Conservation (phyloP, 345 rosid genomes). For the Salix brachista region DNA sequence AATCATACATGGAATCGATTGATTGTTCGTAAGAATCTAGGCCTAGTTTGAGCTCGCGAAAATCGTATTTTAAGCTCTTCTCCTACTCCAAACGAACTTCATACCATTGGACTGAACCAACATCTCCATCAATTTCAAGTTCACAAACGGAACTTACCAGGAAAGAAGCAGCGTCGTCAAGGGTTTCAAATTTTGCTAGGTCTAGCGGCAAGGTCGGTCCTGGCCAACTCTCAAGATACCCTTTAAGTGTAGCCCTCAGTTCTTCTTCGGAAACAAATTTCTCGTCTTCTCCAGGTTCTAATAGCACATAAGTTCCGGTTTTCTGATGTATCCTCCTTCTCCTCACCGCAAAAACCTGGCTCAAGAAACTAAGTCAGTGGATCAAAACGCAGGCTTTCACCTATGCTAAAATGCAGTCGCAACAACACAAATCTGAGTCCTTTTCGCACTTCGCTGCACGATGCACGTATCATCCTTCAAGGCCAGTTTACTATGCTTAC, state of each 20-base stretch:
- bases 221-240: conserved; percentile 76
- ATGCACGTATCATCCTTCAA: too few species aligned
- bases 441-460: too few species aligned
- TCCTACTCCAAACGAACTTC: conserved; percentile 68
- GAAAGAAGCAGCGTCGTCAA: conserved; percentile 70
- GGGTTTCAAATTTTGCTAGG: conserved; percentile 56
- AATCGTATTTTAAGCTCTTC: not conserved
- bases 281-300: conserved; percentile 83
- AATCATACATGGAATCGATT: too few species aligned
- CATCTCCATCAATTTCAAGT: conserved; percentile 73
- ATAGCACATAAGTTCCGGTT: conserved; percentile 64
- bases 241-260: conserved; percentile 51
- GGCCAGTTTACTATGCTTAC: too few species aligned
- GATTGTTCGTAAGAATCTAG: too few species aligned
- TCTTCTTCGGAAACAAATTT: conserved; percentile 76
- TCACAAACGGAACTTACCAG: conserved; percentile 69
- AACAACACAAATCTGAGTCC: too few species aligned
- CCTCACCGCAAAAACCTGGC: conserved; percentile 43
- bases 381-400: too few species aligned
- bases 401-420: too few species aligned
- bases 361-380: not conserved
- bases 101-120: conserved; percentile 80
- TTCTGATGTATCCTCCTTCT: conserved; percentile 56
- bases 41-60: not conserved
- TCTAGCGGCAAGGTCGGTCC: conserved; percentile 61